phyloP scores from a whole-genome alignment of 2,329 filamentous ascomycete species.

The Fusarium temperatum region DNA sequence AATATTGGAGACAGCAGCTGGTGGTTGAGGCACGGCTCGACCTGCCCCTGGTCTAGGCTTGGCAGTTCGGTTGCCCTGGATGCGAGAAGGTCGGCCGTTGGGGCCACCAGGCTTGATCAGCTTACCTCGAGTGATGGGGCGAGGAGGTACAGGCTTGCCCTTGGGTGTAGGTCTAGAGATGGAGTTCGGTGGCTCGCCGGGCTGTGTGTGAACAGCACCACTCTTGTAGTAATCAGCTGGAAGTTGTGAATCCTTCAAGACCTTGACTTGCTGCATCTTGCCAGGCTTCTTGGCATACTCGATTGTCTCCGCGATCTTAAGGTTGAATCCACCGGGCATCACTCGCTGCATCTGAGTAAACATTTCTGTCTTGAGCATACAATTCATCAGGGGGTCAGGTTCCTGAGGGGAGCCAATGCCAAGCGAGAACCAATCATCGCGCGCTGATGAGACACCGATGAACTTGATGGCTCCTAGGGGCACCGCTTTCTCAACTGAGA shows the following conservation, averaged over 20 bases:
- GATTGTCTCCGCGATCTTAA: conserved; percentile 85
- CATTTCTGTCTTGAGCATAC: conserved; percentile 95
- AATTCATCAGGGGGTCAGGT: conserved; percentile 91
- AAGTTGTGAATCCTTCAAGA: conserved; percentile 83
- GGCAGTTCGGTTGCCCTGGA: conserved; percentile 60
- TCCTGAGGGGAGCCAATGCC: conserved; percentile 91
- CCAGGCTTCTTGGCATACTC: conserved; percentile 98
- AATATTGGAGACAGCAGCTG: conserved; percentile 43
- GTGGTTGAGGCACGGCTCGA: conserved; percentile 47
- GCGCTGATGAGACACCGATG: conserved; percentile 79
- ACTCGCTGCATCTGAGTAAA: conserved; percentile 88
- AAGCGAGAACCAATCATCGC: conserved; percentile 97
- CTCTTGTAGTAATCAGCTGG: conserved; percentile 92
- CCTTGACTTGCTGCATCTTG: conserved; percentile 89
- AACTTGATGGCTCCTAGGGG: conserved; percentile 90
- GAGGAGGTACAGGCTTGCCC: conserved; percentile 83
- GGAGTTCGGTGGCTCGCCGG: conserved; percentile 84
- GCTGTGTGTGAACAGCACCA: conserved; percentile 84
- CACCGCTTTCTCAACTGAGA: conserved; percentile 82
- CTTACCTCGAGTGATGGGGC: conserved; percentile 92
- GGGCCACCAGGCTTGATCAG: conserved; percentile 92
- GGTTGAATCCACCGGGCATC: conserved; percentile 80
- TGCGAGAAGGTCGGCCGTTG: conserved; percentile 79
- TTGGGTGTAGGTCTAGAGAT: conserved; percentile 86
- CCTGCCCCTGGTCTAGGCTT: conserved; percentile 55